phyloP scores from a whole-genome alignment of 179 eudicot species.

The Nepenthes alata region DNA sequence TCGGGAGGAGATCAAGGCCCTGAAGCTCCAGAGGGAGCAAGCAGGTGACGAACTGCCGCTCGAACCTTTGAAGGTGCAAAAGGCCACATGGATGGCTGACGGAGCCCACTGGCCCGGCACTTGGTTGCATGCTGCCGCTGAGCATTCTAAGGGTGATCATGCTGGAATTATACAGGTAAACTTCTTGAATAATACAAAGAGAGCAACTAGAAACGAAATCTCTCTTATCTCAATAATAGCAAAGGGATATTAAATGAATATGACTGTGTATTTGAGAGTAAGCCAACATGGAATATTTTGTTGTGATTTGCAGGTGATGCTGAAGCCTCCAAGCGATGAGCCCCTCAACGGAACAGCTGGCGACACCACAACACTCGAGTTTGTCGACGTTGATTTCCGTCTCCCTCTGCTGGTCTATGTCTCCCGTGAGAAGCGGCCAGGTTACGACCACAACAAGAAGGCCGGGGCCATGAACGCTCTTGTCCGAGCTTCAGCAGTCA shows the following conservation, averaged over 20 bases:
- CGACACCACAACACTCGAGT: slow-evolving; percentile 25
- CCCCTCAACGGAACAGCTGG: slow-evolving; percentile 20
- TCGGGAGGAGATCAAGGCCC: slow-evolving; percentile 30
- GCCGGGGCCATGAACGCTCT: slow-evolving; percentile 45
- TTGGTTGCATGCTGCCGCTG: slow-evolving; percentile 28
- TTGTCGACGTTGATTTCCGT: slow-evolving; percentile 27
- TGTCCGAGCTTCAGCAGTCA: slow-evolving; percentile 38
- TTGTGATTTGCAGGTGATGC: slow-evolving; percentile 44
- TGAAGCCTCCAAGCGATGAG: slow-evolving; percentile 59
- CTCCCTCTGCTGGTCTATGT: slow-evolving; percentile 39
- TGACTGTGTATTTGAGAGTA: no score
- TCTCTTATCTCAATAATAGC: no score
- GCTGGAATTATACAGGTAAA: slow-evolving; percentile 38
- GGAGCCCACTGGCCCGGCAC: slow-evolving; percentile 40
- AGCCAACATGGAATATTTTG: no score
- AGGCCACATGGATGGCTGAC: slow-evolving; percentile 40
- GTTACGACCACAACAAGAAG: slow-evolving; percentile 44
- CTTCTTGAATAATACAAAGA: slow-evolving; percentile 20
- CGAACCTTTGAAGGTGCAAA: slow-evolving; percentile 26
- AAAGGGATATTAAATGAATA: no score
- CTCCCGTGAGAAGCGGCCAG: slow-evolving; percentile 45
- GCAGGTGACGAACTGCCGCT: slow-evolving; percentile 16
- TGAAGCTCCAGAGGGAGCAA: slow-evolving; percentile 33
- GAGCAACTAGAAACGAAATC: slow-evolving; percentile 23
- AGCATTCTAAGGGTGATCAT: slow-evolving; percentile 34